Evolutionary conservation across 2,329 filamentous ascomycete genomes (phyloP), one percentile per base, ranked within the genome.

Genomic region (Penicillium paneum): DNA sequence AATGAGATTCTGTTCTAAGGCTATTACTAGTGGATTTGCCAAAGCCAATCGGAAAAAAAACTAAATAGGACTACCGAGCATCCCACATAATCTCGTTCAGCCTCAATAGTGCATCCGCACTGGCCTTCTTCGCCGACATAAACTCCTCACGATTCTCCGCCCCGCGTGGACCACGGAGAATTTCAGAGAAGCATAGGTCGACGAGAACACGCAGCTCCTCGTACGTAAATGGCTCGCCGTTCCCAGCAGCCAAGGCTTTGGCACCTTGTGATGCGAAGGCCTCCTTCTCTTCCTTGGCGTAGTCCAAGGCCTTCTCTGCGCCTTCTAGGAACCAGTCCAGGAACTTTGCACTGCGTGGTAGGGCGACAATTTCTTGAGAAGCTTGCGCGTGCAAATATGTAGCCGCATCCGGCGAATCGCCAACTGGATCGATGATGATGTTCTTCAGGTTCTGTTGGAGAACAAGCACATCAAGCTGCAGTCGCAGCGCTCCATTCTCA

Each of bases 391-490:
- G 52, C 12, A 54, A 17, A n/a, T 50, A 34, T 13, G 49, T 47
- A 12, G 29, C 39, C 21, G 49, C 51, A 8, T 54, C 36, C 5
- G 53, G 52, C 13, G 46, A 24, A 38, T 62, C 54, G n/a, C 47
- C 46, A 15, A 52, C 56, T 15, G 70, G 64, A 31, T 69, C 66
- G n/a, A 75, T 64, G 44, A 77, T 91, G 49, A 99, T 87, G 62
- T 96, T 96, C 77, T 96, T 96, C 52, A 99, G 83, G 66, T 96
- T 97, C 71, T 99, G 94, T 74, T 97, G 93, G 48, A 99, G 79
- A 38, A 99, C 94, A 24, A 97, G 81, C 45, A 97, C 91, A 71
- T 99, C 96, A 66, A 97, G 84, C 71, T 91, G 88, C 84, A 99
- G 91, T 35, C 91, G 84, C n/a, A 86, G 85, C 56, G 87, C 90